Percentiles rank a stretch among this genome's conserved stretches.
Conservation (phyloP, 116 monocot species). For the Trichopus zeylanicus region DNA sequence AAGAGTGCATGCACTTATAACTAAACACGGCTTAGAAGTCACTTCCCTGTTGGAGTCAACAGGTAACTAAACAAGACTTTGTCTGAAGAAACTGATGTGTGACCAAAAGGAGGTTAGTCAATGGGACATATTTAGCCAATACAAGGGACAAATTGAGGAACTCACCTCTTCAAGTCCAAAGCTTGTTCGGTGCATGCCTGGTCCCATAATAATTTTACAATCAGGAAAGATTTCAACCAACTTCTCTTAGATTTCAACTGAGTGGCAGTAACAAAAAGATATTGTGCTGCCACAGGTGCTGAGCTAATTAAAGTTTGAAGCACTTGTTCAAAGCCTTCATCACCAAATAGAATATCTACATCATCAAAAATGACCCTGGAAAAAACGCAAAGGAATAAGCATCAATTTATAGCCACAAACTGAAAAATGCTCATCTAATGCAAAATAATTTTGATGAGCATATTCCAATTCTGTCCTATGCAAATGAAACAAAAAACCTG, state of each 20-base stretch:
- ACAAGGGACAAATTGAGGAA: neutral
- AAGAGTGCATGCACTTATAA: too few species aligned
- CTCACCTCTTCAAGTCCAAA: constrained; percentile 87
- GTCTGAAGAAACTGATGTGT: too few species aligned
- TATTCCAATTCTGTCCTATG: neutral
- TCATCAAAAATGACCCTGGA: constrained; percentile 86
- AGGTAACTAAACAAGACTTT: too few species aligned
- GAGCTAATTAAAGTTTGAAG: constrained; percentile 54
- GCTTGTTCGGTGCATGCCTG: constrained; percentile 90
- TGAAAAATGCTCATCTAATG: neutral
- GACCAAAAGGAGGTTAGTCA: too few species aligned
- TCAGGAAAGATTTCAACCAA: constrained; percentile 85
- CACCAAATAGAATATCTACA: constrained; percentile 81
- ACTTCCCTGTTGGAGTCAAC: too few species aligned
- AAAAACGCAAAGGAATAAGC: constrained; percentile 8
- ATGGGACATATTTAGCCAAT: too few species aligned
- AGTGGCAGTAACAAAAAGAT: constrained; percentile 90
- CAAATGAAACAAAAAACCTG: neutral
- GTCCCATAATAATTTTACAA: constrained; percentile 76
- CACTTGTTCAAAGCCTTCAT: constrained; percentile 79
- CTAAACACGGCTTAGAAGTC: too few species aligned
- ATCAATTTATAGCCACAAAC: neutral
- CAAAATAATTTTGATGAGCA: neutral
- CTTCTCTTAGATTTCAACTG: constrained; percentile 84
- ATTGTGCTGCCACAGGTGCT: constrained; percentile 65